Evolutionary conservation across 805 yeast genomes (phyloP).

Genomic region (Candida pseudofarinosa): DNA sequence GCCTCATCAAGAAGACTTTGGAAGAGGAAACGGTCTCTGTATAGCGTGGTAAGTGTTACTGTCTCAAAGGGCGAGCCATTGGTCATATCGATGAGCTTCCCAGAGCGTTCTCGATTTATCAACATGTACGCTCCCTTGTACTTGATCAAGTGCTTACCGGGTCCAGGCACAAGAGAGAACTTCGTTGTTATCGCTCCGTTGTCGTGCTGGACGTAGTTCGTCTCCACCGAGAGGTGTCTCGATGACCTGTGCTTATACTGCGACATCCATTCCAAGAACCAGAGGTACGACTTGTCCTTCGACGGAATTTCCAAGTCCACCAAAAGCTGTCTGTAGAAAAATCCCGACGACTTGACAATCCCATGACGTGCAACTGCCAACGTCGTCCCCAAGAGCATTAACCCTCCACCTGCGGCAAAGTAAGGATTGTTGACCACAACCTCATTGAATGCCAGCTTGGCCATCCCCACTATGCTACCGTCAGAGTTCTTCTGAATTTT

Average conservation of each 20-base stretch:
- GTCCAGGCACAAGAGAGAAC: conserved; percentile 93
- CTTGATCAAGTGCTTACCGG: conserved; percentile 85
- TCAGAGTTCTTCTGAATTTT: conserved; percentile 33
- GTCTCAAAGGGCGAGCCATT: conserved; percentile 95
- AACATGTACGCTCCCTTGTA: conserved; percentile 86
- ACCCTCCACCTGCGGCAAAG: conserved; percentile 97
- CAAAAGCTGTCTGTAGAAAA: conserved; percentile 75
- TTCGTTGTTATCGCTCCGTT: conserved; percentile 87
- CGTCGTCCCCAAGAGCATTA: conserved; percentile 91
- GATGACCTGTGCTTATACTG: conserved; percentile 69
- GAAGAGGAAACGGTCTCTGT: conserved; percentile 72
- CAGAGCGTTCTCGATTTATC: conserved; percentile 86
- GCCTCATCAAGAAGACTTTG: conserved; percentile 77
- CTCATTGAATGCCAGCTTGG: conserved; percentile 42
- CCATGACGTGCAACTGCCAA: conserved; percentile 75
- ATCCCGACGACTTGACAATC: conserved; percentile 54
- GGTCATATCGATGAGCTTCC: conserved; percentile 80
- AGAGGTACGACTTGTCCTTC: conserved; percentile 86
- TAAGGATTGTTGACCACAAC: conserved; percentile 77
- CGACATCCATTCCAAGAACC: conserved; percentile 98
- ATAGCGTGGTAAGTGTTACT: conserved; percentile 86
- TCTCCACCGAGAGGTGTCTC: conserved; percentile 86
- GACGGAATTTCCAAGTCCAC: conserved; percentile 93
- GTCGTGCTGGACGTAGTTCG: conserved; percentile 81
- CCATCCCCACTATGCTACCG: conserved; percentile 34